Evolutionary conservation across 805 yeast genomes (phyloP), one percentile per base, ranked within the genome.

Genomic region (Pichia ethanolica): DNA sequence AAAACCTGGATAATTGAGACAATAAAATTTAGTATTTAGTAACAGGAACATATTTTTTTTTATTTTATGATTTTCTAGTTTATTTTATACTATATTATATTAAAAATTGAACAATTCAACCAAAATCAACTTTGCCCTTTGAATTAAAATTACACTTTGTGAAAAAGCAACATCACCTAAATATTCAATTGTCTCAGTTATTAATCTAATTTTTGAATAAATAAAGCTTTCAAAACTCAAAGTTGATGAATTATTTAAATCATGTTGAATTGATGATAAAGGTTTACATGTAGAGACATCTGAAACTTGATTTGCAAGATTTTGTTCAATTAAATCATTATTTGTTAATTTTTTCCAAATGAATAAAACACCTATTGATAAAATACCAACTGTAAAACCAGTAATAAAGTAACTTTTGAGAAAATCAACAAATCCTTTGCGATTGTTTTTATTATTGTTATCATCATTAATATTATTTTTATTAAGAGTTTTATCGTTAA

Each of bases 331-430:
- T 5, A 44, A 28, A 13, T 42, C 45, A 10, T 14, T 42, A 14
- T 43, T 14, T 8, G 41, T 20, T 32, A 52, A 42, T 42, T 61
- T 64, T 44, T 52, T 58, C 61, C 62, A 64, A 12, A 64, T 47
- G 27, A 61, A 40, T n/a, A 61, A 51, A 11, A 63, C 14, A 7
- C 68, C 61, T n/a, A 65, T 38, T 30, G 68, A 58, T 14, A 63
- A 52, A 44, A 61, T 50, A 4, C 69, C 67, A 27, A 64, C 55
- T 3, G 68, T 53, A 6, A 63, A 53, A 3, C 68, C 66, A 10
- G 60, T 35, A 20, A 59, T 34, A 27, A 64, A 20, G 20, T 20
- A 20, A 20, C 20, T 20, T 20, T 20, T 43, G 32, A 53, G 56
- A 5, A 50, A 54, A 40, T 55, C 55, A 8, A 57, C 41, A 32